Base-by-base conservation (phyloP, 371 early-diverging fungal genomes). In the Polyrhizophydium stewartii region DNA sequence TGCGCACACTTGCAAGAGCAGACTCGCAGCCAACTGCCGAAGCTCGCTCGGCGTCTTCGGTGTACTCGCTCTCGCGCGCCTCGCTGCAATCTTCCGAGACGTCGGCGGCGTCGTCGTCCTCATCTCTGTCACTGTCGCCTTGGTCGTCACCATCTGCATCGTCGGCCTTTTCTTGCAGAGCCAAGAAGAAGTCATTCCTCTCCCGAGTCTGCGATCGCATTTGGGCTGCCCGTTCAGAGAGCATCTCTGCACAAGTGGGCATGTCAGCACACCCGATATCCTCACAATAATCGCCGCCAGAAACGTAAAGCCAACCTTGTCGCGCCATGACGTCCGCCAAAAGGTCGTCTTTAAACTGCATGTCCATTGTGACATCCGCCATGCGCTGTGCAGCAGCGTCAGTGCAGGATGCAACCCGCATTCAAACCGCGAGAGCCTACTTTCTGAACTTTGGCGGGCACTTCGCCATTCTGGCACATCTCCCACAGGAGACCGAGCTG, bases 401-500 rank as follows among this genome's bases (percentile, higher is more conserved):
- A 3, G 7, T 47, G 28, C 16, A n/a, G n/a, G n/a, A 3, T 25
- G 49, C 28, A 28, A 28, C 10, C 49, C 3, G 3, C 22, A 7
- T 47, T 3, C 28, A 47, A 28, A 47, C 28, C 28, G 3, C 10
- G 49, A 25, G 7, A n/a, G 13, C 32, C 28, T 53, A 9, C 61
- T 31, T 60, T 60, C 30, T 55, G 53, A 12, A 60, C 38, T 32
- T 60, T 60, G 37, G 61, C 59, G 1, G 41, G 41, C 9, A 60
- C 47, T 17, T n/a, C 21, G 13, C 30, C 61, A 16, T 60, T 49
- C 7, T 41, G 10, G 57, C 61, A 60, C 62, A 61, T 52, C 46
- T 61, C 62, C 62, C 62, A 61, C 35, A 61, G 40, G 19, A 40
- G 25, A 6, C 62, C 62, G 33, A 61, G 22, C 28, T 55, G 30